These are phyloP conservation scores for Bipolaris cookei DNA, from an alignment of 2,329 filamentous ascomycete species.

Conservation along the genomic window DNA sequence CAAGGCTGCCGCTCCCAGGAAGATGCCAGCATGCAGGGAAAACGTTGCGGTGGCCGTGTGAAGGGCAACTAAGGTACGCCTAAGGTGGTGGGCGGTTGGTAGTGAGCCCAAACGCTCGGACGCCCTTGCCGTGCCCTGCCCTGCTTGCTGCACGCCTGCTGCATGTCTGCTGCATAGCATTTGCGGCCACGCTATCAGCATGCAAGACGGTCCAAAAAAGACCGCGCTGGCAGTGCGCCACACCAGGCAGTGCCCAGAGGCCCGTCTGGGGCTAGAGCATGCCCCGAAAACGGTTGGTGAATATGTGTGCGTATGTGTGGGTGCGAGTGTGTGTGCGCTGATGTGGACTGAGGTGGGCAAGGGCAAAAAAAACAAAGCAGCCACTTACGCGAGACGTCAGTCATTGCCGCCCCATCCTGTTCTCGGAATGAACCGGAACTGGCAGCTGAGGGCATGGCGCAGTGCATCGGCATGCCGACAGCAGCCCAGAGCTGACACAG, in stretches of 20 bases:
- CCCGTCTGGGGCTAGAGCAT: constrained; percentile 14
- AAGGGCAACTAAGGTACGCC: constrained; percentile 2
- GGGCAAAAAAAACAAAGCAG: constrained; percentile 1
- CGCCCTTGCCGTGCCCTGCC: constrained; percentile 11
- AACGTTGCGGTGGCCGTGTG: constrained; percentile 18
- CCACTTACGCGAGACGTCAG: constrained; percentile 25
- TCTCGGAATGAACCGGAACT: constrained; percentile 22
- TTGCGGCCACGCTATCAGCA: constrained; percentile 8
- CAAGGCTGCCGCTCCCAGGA: neutral
- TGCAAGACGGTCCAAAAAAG: constrained; percentile 14
- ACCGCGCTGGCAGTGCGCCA: constrained; percentile 6
- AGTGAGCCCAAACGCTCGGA: constrained; percentile 24
- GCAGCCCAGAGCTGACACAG: constrained; percentile 13
- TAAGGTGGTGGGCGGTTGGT: neutral
- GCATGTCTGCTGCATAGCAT: constrained; percentile 17
- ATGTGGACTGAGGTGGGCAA: constrained; percentile 13
- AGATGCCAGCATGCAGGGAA: constrained; percentile 10
- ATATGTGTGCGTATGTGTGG: too few relatives aligned
- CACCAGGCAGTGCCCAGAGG: neutral
- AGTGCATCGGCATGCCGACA: constrained; percentile 12
- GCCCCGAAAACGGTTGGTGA: constrained; percentile 5
- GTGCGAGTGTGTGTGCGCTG: neutral
- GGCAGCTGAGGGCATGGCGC: constrained; percentile 10
- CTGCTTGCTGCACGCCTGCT: constrained; percentile 19
- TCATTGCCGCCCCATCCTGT: constrained; percentile 5